Percentiles rank a stretch among this genome's conserved stretches.
Evolutionary conservation across 306 rosid genomes (phyloP).

Genomic region (Ormosia emarginata): DNA sequence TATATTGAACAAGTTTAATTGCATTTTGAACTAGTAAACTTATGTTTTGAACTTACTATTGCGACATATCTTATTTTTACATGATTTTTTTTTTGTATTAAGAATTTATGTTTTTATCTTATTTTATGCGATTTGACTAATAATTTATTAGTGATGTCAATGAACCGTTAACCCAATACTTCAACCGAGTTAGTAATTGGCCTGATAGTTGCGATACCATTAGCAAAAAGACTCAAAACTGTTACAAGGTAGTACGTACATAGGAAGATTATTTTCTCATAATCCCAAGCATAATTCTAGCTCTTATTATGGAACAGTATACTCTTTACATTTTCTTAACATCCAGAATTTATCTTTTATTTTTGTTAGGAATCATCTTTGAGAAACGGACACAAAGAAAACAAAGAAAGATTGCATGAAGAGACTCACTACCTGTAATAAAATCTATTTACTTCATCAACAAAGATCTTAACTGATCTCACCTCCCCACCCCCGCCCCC

Average conservation of each 20-base stretch:
- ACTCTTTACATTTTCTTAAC: not conserved
- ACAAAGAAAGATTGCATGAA: not conserved
- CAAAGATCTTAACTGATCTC: not conserved
- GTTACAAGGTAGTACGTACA: not conserved
- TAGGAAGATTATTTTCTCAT: not conserved
- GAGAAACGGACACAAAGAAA: not conserved
- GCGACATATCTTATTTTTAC: no score
- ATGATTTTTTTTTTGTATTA: no score
- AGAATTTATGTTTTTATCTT: no score
- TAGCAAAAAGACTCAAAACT: not conserved
- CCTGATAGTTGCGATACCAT: no score
- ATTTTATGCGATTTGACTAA: no score
- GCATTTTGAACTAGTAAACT: no score
- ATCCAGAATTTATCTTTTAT: not conserved
- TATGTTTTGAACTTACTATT: no score
- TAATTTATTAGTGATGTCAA: no score
- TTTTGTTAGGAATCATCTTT: not conserved
- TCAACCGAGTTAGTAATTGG: no score
- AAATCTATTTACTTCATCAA: not conserved
- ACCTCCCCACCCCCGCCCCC: no score
- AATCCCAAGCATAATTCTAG: not conserved
- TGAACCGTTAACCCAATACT: no score
- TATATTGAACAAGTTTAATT: no score
- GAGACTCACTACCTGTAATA: not conserved
- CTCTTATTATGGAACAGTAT: not conserved